Base-by-base conservation (phyloP, 139 green algal species). In the Dunaliella primolecta region DNA sequence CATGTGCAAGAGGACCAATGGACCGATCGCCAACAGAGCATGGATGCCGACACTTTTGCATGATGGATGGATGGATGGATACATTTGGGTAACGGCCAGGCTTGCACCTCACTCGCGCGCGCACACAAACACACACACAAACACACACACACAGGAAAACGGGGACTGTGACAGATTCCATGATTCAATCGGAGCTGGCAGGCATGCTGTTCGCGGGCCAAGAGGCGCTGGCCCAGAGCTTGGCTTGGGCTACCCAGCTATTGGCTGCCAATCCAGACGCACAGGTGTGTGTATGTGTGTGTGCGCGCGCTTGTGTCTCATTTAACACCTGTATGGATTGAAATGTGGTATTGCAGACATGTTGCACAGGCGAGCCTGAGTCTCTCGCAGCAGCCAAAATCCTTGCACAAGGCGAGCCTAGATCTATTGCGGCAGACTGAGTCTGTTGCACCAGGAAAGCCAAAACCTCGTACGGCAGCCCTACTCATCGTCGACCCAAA, bases 241-340 rank as follows among this genome's bases (percentile, higher is more conserved):
- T 86, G 1, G 82, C 86, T n/a, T 86, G 82, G 86, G 70, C 76
- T 20, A 77, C 86, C 30, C 15, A 81, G 76, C 72, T 82, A 20
- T 64, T 89, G 82, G 86, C 86, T 30, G 32, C 31, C 2, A 34
- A 84, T 35, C 36, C 25, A 23, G 36, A 20, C 15, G 82, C 31
- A 29, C 84, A 88, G 84, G 79, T 82, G 72, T 20, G 82, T n/a
- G 75, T 31, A 1, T 77, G 80, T 56, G 37, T 75, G 25, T n/a
- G n/a, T n/a, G n/a, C n/a, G n/a, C n/a, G n/a, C n/a, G n/a, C n/a
- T n/a, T n/a, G n/a, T n/a, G n/a, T n/a, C n/a, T n/a, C n/a, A n/a
- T n/a, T n/a, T n/a, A n/a, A n/a, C n/a, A n/a, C n/a, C n/a, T n/a
- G n/a, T n/a, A n/a, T n/a, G n/a, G n/a, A n/a, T n/a, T n/a, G n/a